Evolutionary conservation across 1,139 yeast species (phyloP).

Genomic region (Saccharomyces hybrid): DNA sequence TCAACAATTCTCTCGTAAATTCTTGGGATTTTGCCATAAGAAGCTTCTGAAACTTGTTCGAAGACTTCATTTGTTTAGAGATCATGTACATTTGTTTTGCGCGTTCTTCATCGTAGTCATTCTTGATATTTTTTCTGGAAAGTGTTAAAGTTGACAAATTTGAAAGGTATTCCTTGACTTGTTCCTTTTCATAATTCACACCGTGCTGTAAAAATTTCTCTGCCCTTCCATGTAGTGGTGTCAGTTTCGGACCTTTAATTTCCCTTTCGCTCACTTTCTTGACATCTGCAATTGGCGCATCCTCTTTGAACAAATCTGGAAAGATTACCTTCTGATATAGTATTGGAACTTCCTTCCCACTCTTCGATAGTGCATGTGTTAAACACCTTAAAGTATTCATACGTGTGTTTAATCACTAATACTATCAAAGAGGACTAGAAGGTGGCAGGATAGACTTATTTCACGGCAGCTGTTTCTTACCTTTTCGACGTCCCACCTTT

Average conservation of each 20-base stretch:
- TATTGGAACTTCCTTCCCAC: not conserved
- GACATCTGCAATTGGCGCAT: not conserved
- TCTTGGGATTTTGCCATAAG: constrained; percentile 7
- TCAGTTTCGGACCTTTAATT: not conserved
- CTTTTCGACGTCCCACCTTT: not conserved
- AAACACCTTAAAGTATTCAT: not conserved
- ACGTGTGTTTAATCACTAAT: not conserved
- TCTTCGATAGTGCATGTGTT: not conserved
- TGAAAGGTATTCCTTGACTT: constrained; percentile 23
- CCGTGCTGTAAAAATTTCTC: not conserved
- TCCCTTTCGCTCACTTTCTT: not conserved
- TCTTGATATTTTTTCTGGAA: constrained; percentile 16
- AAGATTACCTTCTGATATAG: not conserved
- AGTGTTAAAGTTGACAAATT: constrained; percentile 21
- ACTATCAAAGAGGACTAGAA: not conserved
- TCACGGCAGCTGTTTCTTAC: not conserved
- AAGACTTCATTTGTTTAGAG: constrained; percentile 4
- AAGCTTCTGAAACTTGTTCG: constrained; percentile 9
- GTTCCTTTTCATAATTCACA: constrained; percentile 18
- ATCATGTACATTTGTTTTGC: constrained; percentile 16
- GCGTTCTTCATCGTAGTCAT: constrained; percentile 17
- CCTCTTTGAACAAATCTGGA: not conserved
- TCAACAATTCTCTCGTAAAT: constrained; percentile 20
- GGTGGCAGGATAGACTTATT: not conserved
- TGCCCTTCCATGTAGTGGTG: not conserved